Base-by-base conservation (phyloP, 192 early-diverging fungal species). In the Powellomyces hirtus region DNA sequence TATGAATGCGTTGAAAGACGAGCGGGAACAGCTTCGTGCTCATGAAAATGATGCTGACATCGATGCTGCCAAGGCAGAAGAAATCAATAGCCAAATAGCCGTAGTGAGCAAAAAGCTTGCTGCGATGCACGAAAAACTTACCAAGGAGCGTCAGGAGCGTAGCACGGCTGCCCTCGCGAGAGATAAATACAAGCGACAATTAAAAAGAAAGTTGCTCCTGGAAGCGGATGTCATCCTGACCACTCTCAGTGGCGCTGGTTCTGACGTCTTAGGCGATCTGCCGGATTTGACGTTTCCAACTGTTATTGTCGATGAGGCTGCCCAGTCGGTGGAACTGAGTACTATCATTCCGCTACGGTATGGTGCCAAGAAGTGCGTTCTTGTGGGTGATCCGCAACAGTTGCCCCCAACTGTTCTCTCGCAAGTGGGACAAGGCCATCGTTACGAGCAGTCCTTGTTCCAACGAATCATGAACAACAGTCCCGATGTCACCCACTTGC, bases 361-460 rank as follows among this genome's bases (percentile, higher is more conserved):
- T 51, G 89, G 88, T 24, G 88, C 85, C 35, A 86, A 88, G 38
- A 84, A 90, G 26, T 92, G 90, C 64, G 83, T 98, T 46, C 74
- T 98, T 20, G 94, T 97, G 34, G 96, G 96, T 61, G 94, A 98
- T 76, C 93, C 93, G 0, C 90, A 94, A 59, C 94, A 98, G 77
- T 83, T 98, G 50, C 94, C 94, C 5, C 94, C 94, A 0, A 97
- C 94, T 0, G 92, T 96, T 1, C 74, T 96, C 0, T 96, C 92
- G 35, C 71, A 81, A 40, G 50, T 52, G 14, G 59, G 34, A 2
- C 59, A 60, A 4, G 71, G 86, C 38, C 89, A 81, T 53, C 74
- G 71, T 22, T 97, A 97, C 78, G 92, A 95, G 63, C 88, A 92
- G 73, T 90, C 88, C 73, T 73, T 98, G 59, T 98, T 97, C 81